Evolutionary conservation across 2,329 filamentous ascomycete species (phyloP), one percentile per base, ranked within the genome.

Genomic region (Fusarium neocosmosporiellum): DNA sequence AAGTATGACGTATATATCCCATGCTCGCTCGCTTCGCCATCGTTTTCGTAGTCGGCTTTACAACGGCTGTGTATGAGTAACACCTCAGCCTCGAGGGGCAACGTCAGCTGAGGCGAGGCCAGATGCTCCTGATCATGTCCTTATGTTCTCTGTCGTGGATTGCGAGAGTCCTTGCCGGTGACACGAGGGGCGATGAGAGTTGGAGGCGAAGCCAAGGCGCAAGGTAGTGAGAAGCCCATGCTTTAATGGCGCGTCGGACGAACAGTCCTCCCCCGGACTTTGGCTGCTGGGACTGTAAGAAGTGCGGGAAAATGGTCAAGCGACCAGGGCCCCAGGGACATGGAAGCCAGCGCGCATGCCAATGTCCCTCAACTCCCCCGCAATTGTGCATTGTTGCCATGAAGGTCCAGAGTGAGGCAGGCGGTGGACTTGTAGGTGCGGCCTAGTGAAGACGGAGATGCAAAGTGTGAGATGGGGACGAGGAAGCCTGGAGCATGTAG

Each of bases 301-400:
- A 57, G 59, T 34, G 36, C 60, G 59, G 67, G 41, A 73, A 57
- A 68, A 27, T 55, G 31, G 60, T n/a, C n/a, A 59, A 31, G 53
- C 53, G 54, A 55, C 37, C 66, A 61, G 66, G 59, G 43, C 60
- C 54, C 31, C 29, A 37, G 55, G 57, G 31, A 41, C 36, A 36
- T 43, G 50, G 33, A 53, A 58, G 57, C 39, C 41, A 41, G 53
- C 31, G 29, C 31, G 34, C 33, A 67, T 10, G 60, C 37, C n/a
- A 55, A 50, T 62, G 46, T 68, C 66, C 69, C 66, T 72, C 50
- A 43, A 59, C 59, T 70, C 66, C 69, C 71, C 71, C 65, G 50
- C 68, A 74, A 69, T 66, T 62, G 66, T 70, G 70, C 66, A 67
- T 65, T 71, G 53, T 71, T 46, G 61, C 71, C 60, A 72, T 74